phyloP scores from a whole-genome alignment of 192 early-diverging fungal species.

The Mortierella antarctica region DNA sequence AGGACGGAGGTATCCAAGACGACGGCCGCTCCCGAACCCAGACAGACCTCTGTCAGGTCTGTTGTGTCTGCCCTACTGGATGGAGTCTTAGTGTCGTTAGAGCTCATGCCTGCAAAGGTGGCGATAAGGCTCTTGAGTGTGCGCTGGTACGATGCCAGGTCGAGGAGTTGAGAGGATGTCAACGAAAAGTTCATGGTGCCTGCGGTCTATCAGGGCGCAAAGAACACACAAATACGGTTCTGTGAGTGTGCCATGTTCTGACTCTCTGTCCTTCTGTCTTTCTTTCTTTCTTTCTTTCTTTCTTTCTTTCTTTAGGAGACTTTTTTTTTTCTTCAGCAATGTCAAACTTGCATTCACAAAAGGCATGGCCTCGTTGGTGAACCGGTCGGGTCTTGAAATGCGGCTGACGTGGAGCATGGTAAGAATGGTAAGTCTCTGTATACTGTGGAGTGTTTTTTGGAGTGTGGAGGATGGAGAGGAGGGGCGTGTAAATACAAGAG shows the following conservation, averaged over 20 bases:
- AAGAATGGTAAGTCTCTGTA: background rate
- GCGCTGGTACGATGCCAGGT: constrained; percentile 26
- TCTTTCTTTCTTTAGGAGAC: background rate
- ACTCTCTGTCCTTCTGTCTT: background rate
- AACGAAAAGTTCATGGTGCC: constrained; percentile 35
- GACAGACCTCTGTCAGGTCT: background rate
- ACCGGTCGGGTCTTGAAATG: constrained; percentile 28
- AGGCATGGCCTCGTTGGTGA: constrained; percentile 33
- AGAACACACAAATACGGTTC: background rate
- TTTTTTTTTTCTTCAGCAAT: background rate
- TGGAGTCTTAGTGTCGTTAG: background rate
- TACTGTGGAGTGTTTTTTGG: background rate
- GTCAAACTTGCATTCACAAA: constrained; percentile 42
- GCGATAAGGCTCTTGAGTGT: constrained; percentile 25
- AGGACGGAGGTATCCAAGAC: constrained; percentile 15
- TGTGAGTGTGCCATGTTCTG: background rate
- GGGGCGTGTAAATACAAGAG: background rate
- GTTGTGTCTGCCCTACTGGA: background rate
- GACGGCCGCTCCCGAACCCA: constrained; percentile 19
- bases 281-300: background rate
- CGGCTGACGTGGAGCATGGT: constrained; percentile 35
- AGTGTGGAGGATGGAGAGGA: background rate
- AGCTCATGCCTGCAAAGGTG: background rate
- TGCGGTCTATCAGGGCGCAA: constrained; percentile 17
- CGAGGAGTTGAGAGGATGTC: constrained; percentile 28